phyloP scores from a whole-genome alignment of 2,329 filamentous ascomycete species.

The Cryphonectria nitschkei region DNA sequence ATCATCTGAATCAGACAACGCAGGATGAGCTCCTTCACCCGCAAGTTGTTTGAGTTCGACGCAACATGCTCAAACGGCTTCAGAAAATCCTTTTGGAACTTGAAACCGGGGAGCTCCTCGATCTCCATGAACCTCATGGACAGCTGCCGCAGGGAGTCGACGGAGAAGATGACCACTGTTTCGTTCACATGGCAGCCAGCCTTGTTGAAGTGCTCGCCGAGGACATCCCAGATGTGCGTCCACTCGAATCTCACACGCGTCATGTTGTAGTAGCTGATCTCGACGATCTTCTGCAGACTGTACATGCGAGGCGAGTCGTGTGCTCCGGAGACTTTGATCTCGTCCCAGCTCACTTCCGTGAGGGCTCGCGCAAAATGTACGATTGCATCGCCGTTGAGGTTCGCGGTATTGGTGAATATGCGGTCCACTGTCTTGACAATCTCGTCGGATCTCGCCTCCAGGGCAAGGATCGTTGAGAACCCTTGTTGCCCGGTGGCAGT shows the following conservation, averaged over 20 bases:
- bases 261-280: constrained; percentile 99
- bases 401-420: constrained; percentile 96
- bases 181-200: constrained; percentile 97
- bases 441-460: constrained; percentile 90
- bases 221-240: constrained; percentile 95
- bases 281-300: constrained; percentile 95
- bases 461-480: constrained; percentile 78
- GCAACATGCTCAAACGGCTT: constrained; percentile 99
- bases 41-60: constrained; percentile 85
- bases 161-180: constrained; percentile 93
- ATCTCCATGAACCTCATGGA: constrained; percentile 99
- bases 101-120: constrained; percentile 96
- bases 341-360: constrained; percentile 97
- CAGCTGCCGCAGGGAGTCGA: constrained; percentile 92
- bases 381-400: constrained; percentile 90
- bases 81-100: constrained; percentile 98
- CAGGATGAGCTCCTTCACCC: constrained; percentile 96
- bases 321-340: constrained; percentile 95
- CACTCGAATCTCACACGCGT: constrained; percentile 96
- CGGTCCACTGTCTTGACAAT: constrained; percentile 91
- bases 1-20: constrained; percentile 99
- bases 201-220: constrained; percentile 98
- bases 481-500: constrained; percentile 64
- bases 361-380: constrained; percentile 91
- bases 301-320: constrained; percentile 96